Base-by-base conservation (phyloP, 2,329 filamentous ascomycete species). In the Botrytis paeoniae region DNA sequence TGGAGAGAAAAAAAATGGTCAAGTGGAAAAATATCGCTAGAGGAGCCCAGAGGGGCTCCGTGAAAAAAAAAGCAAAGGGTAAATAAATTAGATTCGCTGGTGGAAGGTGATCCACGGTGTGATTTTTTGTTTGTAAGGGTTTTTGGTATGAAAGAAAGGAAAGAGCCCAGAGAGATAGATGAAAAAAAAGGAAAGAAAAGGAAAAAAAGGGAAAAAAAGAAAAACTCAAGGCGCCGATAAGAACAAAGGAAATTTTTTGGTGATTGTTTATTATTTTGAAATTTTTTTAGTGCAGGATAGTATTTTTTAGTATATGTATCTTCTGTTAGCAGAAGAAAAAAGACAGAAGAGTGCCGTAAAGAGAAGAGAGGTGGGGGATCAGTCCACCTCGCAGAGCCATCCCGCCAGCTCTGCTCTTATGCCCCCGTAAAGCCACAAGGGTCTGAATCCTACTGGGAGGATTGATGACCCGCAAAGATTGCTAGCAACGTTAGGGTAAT, bases 11-110 rank as follows among this genome's bases (percentile, higher is more conserved):
- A 37, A 20, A 35, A 60, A 25, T 51, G 32, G 20, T 37, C 25
- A 37, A 18, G 35, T 61, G 51, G n/a, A 18, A 57, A 51, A 57
- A 61, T 61, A 61, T 61, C 60, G 60, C 60, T 62, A 62, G n/a
- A 2, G 25, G 60, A 62, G 25, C 14, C n/a, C n/a, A 9, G n/a
- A 18, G n/a, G 60, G 37, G 59, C 35, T 62, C 35, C 25, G 39
- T 39, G 37, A 16, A n/a, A 65, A 48, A 48, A 48, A 9, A 16
- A 5, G 32, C 5, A 41, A 63, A 20, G 18, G 22, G 12, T 29
- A 57, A 29, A 57, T 57, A 57, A 29, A 57, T 29, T 57, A 57
- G 7, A 57, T 57, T 57, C 51, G 51, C 51, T 57, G n/a, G 51
- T 57, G 51, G 51, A 54, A 18, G 51, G n/a, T 14, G 14, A 8